phyloP scores from a whole-genome alignment of 495 filamentous ascomycete species.

The Pseudoneurospora amorphoporcata region DNA sequence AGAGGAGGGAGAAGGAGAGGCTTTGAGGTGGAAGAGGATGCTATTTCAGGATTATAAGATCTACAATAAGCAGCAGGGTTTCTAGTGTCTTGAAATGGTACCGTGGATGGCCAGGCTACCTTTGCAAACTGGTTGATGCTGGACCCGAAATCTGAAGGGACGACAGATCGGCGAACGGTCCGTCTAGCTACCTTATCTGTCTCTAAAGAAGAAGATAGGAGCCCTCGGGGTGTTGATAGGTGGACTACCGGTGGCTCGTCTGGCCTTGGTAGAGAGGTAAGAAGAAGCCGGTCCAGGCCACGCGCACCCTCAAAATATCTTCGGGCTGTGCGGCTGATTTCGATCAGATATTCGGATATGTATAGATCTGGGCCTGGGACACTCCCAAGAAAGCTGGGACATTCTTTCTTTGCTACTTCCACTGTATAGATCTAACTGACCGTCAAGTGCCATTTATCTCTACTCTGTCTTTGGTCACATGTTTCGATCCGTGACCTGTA shows the following conservation, averaged over 20 bases:
- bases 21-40: not conserved
- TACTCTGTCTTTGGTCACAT: not conserved
- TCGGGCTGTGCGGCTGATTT: not conserved
- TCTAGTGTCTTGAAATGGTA: not conserved
- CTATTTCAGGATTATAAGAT: too few relatives aligned
- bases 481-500: not conserved
- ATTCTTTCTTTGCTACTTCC: not conserved
- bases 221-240: not conserved
- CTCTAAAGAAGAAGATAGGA: not conserved
- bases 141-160: too few relatives aligned
- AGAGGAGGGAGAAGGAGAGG: constrained; percentile 18
- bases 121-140: too few relatives aligned
- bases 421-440: not conserved
- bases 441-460: not conserved
- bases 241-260: not conserved
- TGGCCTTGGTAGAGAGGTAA: not conserved
- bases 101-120: not conserved
- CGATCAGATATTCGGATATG: not conserved
- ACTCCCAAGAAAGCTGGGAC: too few relatives aligned
- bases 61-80: not conserved
- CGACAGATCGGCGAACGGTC: not conserved
- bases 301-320: not conserved
- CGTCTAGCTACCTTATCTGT: not conserved
- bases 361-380: not conserved
- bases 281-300: not conserved